Evolutionary conservation across 2,329 filamentous ascomycete genomes (phyloP).

Genomic region (Meredithiella fracta): DNA sequence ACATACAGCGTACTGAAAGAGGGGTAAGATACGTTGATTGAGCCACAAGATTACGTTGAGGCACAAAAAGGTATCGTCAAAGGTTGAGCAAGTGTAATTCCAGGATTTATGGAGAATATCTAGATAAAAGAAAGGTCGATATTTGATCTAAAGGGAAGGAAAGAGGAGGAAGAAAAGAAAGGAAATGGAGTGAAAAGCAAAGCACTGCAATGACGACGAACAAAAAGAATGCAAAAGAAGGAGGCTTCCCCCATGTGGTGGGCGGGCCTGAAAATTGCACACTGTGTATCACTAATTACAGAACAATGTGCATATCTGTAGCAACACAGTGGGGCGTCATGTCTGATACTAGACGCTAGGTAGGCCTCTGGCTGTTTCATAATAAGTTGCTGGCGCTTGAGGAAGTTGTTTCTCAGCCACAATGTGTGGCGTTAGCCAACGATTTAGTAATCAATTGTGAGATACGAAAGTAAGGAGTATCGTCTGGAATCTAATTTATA

Average conservation of each 20-base stretch:
- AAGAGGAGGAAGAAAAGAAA: constrained; percentile 13
- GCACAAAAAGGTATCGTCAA: constrained; percentile 9
- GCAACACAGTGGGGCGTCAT: constrained; percentile 1
- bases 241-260: constrained; percentile 1
- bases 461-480: no score
- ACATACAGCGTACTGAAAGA: constrained; percentile 7
- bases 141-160: constrained; percentile 16
- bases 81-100: neutral
- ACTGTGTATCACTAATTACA: constrained; percentile 2
- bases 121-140: constrained; percentile 16
- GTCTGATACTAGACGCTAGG: neutral
- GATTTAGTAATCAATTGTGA: no score
- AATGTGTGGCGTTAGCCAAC: neutral
- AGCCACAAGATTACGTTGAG: constrained; percentile 4
- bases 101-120: constrained; percentile 8
- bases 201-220: constrained; percentile 14
- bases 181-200: constrained; percentile 18
- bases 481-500: no score
- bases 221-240: constrained; percentile 10
- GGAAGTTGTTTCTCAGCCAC: neutral
- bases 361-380: neutral
- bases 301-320: constrained; percentile 2
- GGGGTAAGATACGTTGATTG: neutral
- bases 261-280: neutral
- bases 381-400: neutral